phyloP scores from a whole-genome alignment of 2,329 filamentous ascomycete genomes.

The Achaetomium macrosporum region DNA sequence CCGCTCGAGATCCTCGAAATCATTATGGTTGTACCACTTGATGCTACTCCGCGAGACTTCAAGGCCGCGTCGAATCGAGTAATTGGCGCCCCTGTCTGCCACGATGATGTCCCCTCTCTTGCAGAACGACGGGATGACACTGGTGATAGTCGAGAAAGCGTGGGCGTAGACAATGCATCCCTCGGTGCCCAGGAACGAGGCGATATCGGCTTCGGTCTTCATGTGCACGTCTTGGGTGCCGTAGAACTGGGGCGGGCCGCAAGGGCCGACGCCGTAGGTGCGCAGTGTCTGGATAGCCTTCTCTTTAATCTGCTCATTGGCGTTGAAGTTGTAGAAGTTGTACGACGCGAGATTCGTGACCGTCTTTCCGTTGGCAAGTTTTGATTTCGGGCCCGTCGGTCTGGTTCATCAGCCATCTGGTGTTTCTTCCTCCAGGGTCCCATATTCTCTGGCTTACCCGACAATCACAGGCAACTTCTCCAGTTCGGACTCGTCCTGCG shows the following conservation, averaged over 20 bases:
- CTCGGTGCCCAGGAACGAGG: slow-evolving; percentile 78
- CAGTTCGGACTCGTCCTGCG: slow-evolving; percentile 72
- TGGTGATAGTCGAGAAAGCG: slow-evolving; percentile 93
- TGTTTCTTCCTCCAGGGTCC: background rate
- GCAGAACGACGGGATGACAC: slow-evolving; percentile 92
- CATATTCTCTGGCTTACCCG: slow-evolving; percentile 53
- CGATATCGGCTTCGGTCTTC: slow-evolving; percentile 92
- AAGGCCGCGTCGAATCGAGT: slow-evolving; percentile 86
- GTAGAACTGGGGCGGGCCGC: slow-evolving; percentile 95
- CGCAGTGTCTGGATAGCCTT: slow-evolving; percentile 91
- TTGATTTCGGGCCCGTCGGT: slow-evolving; percentile 83
- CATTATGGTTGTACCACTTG: slow-evolving; percentile 91
- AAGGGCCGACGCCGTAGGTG: slow-evolving; percentile 93
- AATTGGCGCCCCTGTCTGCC: slow-evolving; percentile 89
- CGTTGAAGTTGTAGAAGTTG: slow-evolving; percentile 97
- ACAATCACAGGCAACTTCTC: slow-evolving; percentile 84
- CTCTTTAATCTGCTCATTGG: slow-evolving; percentile 87
- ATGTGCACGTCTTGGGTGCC: slow-evolving; percentile 97
- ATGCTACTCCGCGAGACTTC: slow-evolving; percentile 90
- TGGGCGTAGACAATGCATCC: slow-evolving; percentile 94
- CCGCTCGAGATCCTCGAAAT: slow-evolving; percentile 86
- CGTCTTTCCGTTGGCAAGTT: slow-evolving; percentile 79
- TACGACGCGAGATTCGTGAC: slow-evolving; percentile 91
- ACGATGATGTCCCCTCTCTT: slow-evolving; percentile 97
- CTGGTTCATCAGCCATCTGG: slow-evolving; percentile 37